Evolutionary conservation across 768 basidiomycete species (phyloP), one percentile per base, ranked within the genome.

Genomic region (Boletus eberwhitei): DNA sequence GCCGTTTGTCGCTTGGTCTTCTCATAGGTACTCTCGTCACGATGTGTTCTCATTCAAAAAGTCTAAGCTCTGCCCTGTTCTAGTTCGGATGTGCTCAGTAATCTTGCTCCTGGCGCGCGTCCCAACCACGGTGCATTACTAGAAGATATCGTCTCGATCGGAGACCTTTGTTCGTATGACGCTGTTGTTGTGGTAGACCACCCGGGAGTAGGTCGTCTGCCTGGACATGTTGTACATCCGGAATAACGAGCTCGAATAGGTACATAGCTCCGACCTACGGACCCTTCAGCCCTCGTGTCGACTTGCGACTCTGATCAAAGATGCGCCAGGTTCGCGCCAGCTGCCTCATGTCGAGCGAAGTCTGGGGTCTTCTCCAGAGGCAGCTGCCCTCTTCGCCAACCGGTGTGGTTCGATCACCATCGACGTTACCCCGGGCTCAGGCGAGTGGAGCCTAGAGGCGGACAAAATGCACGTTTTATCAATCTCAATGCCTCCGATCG

Each of bases 241-340:
- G 52, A 36, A 31, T 57, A 32, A 57, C 61, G 49, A 24, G 39
- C 11, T 29, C 21, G 38, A 29, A 14, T 62, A 91, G 89, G 73
- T 88, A 5, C 89, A 87, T 61, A 85, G 87, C 24, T 85, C 87
- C n/a, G 88, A 91, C 74, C 74, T 91, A 39, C 84, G 86, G 31
- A 69, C 72, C 11, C 80, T 90, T 21, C 69, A 80, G 7, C 73
- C 81, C 9, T 74, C 77, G 2, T 82, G 81, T 4, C 68, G 73
- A 55, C 71, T 90, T 19, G 72, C 79, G 6, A 73, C 69, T 24
- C 64, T 73, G 7, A 72, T 91, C 9, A 73, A 70, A 4, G 72
- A 73, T 1, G 74, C 87, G 3, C 73, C 82, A 0, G 84, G 79
- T 2, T 74, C 82, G 24, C 72, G 83, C 22, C 85, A 89, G 68